These are phyloP conservation scores for Podosphaera aphanis DNA, from an alignment of 2,329 filamentous ascomycete species.

Conservation along the genomic window DNA sequence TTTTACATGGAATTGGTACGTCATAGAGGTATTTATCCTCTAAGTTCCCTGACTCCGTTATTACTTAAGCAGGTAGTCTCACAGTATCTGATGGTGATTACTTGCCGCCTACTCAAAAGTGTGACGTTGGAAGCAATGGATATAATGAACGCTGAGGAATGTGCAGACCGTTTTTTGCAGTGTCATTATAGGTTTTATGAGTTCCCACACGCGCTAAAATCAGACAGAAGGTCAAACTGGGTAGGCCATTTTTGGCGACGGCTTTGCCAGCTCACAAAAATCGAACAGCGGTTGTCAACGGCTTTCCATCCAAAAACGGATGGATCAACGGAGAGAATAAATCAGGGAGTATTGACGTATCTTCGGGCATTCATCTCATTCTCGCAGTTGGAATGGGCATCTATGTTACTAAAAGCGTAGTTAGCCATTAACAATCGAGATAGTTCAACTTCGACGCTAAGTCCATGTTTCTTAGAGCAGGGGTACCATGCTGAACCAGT, in stretches of 20 bases:
- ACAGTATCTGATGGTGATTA: background rate
- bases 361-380: background rate
- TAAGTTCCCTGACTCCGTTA: too few relatives aligned
- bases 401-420: background rate
- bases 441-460: background rate
- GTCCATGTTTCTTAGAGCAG: background rate
- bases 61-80: too few relatives aligned
- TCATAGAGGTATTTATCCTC: too few relatives aligned
- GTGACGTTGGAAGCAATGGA: background rate
- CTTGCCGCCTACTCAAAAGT: background rate
- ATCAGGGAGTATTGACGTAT: background rate
- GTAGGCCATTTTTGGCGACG: background rate
- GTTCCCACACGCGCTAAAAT: background rate
- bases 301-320: background rate
- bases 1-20: too few relatives aligned
- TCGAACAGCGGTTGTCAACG: background rate
- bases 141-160: background rate
- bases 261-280: background rate
- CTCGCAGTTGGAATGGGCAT: background rate
- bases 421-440: background rate
- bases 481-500: background rate
- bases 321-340: background rate
- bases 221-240: background rate
- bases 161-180: background rate
- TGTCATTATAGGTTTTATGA: background rate